Evolutionary conservation across 805 yeast genomes (phyloP).

Genomic region (Metschnikowia proteae): DNA sequence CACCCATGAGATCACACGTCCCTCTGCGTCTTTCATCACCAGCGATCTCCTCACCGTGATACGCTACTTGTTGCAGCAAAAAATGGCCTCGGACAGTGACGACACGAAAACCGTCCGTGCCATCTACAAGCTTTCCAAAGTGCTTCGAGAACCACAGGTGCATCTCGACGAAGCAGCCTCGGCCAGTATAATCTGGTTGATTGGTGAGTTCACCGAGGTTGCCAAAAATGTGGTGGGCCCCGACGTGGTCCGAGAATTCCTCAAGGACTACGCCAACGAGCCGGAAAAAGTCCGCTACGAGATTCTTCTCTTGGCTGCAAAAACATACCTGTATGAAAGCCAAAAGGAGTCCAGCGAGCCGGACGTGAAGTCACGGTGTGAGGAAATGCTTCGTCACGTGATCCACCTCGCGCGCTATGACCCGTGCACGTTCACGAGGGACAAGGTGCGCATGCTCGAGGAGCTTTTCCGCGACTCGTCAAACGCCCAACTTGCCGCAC

Average conservation of each 20-base stretch:
- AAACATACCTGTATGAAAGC: conserved; percentile 39
- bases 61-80: conserved; percentile 64
- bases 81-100: conserved; percentile 23
- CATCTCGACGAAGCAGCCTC: conserved; percentile 49
- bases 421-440: conserved; percentile 70
- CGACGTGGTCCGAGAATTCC: conserved; percentile 63
- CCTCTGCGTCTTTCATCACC: conserved; percentile 28
- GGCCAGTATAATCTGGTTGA: conserved; percentile 84
- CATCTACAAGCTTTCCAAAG: conserved; percentile 45
- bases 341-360: conserved; percentile 12
- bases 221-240: conserved; percentile 52
- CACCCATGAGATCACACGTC: conserved; percentile 41
- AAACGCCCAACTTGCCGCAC: conserved; percentile 57
- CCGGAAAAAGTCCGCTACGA: conserved; percentile 61
- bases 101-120: conserved; percentile 43
- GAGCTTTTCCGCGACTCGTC: conserved; percentile 47
- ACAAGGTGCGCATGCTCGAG: conserved; percentile 71
- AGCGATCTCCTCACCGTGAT: conserved; percentile 71
- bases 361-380: conserved; percentile 17
- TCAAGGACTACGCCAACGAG: conserved; percentile 53
- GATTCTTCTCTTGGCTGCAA: conserved; percentile 68
- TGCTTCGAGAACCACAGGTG: conserved; percentile 7
- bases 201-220: conserved; percentile 68
- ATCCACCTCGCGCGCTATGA: conserved; percentile 72
- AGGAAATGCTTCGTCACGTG: conserved; percentile 56